Evolutionary conservation across 805 yeast genomes (phyloP).

Genomic region (Jamesozyma lodderae): DNA sequence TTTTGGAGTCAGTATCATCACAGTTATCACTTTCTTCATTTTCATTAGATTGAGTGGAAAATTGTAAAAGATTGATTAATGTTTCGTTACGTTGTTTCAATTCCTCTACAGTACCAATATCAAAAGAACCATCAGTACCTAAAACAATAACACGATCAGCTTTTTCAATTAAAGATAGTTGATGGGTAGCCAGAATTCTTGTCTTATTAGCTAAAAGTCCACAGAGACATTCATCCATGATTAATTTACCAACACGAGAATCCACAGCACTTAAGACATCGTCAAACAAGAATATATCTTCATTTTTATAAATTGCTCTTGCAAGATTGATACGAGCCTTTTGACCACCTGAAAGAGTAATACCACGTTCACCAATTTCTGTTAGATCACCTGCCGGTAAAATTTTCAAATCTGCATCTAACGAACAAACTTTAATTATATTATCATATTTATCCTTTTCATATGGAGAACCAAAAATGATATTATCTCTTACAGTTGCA

Average conservation of each 20-base stretch:
- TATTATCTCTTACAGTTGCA: slow-evolving; percentile 67
- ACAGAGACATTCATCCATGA: slow-evolving; percentile 57
- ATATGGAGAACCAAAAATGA: slow-evolving; percentile 52
- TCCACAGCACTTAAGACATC: slow-evolving; percentile 82
- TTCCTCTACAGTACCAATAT: slow-evolving; percentile 52
- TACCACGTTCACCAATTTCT: slow-evolving; percentile 79
- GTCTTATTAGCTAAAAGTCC: slow-evolving; percentile 53
- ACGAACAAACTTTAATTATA: slow-evolving; percentile 57
- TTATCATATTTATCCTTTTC: slow-evolving; percentile 43
- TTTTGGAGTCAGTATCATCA: slow-evolving; percentile 15
- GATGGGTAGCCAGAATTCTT: slow-evolving; percentile 76
- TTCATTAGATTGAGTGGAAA: slow-evolving; percentile 29
- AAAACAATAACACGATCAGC: slow-evolving; percentile 67
- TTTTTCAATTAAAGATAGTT: slow-evolving; percentile 55
- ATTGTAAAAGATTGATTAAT: slow-evolving; percentile 46
- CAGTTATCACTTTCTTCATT: slow-evolving; percentile 27
- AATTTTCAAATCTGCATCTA: slow-evolving; percentile 53
- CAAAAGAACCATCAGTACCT: slow-evolving; percentile 52
- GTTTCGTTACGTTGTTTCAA: slow-evolving; percentile 32
- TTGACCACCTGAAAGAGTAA: slow-evolving; percentile 83
- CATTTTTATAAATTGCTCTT: slow-evolving; percentile 63
- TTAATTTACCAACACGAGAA: slow-evolving; percentile 76
- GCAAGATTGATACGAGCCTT: slow-evolving; percentile 76
- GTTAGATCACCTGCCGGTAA: slow-evolving; percentile 70
- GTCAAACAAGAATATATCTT: slow-evolving; percentile 61